A percentile compares a stretch with the other conserved stretches of the same genome.
phyloP scores from a whole-genome alignment of 768 basidiomycete genomes.

The Xerocomellus chrysenteron region DNA sequence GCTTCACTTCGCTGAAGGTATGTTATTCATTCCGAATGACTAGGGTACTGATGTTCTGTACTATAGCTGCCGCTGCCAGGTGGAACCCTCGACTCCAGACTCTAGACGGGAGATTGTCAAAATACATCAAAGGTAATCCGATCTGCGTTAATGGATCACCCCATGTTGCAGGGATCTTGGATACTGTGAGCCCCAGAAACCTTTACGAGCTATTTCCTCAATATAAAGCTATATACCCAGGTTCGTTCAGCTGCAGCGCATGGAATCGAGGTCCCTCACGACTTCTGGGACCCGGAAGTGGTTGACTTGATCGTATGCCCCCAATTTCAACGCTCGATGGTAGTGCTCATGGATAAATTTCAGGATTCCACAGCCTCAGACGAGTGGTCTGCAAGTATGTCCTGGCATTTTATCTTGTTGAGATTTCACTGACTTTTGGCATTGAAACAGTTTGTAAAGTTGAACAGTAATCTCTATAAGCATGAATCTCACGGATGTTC shows the following conservation, averaged over 20 bases:
- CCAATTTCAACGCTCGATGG: not conserved
- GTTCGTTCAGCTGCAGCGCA: conserved; percentile 70
- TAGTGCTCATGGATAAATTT: not conserved
- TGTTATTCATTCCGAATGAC: not conserved
- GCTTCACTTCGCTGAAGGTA: conserved; percentile 64
- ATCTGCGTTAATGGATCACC: conserved; percentile 76
- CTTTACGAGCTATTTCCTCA: not conserved
- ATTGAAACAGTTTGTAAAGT: conserved; percentile 23
- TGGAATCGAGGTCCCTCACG: conserved; percentile 65
- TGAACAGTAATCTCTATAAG: not conserved
- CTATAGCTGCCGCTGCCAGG: conserved; percentile 57
- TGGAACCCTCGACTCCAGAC: conserved; percentile 62
- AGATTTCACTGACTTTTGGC: conserved; percentile 2
- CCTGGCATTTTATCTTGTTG: not conserved
- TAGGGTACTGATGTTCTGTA: not conserved
- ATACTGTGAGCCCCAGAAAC: conserved; percentile 48
- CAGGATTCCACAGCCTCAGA: conserved; percentile 72
- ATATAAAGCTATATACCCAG: conserved; percentile 32
- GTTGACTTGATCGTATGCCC: conserved; percentile 55
- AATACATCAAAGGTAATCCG: conserved; percentile 65
- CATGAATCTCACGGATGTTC: not conserved
- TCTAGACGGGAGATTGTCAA: conserved; percentile 65
- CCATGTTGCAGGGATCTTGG: conserved; percentile 69
- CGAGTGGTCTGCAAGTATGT: conserved; percentile 74
- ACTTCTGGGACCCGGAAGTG: conserved; percentile 64